Evolutionary conservation across 2,329 filamentous ascomycete genomes (phyloP).

Genomic region (Alternaria postmessia): DNA sequence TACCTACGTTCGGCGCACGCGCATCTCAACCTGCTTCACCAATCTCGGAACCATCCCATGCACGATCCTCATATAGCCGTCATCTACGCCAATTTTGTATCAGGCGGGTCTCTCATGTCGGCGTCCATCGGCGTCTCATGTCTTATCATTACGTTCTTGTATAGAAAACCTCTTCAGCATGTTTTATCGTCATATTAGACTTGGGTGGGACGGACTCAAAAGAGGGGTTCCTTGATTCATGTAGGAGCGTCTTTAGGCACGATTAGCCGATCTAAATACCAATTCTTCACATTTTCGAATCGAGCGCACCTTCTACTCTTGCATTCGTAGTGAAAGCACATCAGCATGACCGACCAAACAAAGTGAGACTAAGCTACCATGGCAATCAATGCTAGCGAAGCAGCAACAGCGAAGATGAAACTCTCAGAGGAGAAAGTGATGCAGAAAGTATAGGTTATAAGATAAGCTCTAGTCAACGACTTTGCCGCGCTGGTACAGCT

Average conservation of each 20-base stretch:
- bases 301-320: neutral
- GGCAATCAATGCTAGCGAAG: no score
- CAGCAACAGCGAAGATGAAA: no score
- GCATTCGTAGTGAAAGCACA: no score
- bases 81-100: neutral
- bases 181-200: constrained; percentile 3
- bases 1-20: neutral
- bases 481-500: no score
- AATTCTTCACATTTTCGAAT: neutral
- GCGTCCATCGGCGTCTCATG: neutral
- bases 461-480: no score
- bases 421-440: no score
- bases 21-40: neutral
- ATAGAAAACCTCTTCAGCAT: neutral
- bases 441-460: no score
- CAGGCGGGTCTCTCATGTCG: neutral
- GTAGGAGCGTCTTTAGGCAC: neutral
- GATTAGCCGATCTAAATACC: neutral
- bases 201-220: neutral
- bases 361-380: no score
- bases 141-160: neutral
- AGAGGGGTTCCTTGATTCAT: neutral
- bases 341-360: no score
- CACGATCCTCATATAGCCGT: neutral
- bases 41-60: neutral